Evolutionary conservation across 2,329 filamentous ascomycete species (phyloP), one percentile per base, ranked within the genome.

Genomic region (Talaromyces amestolkiae): DNA sequence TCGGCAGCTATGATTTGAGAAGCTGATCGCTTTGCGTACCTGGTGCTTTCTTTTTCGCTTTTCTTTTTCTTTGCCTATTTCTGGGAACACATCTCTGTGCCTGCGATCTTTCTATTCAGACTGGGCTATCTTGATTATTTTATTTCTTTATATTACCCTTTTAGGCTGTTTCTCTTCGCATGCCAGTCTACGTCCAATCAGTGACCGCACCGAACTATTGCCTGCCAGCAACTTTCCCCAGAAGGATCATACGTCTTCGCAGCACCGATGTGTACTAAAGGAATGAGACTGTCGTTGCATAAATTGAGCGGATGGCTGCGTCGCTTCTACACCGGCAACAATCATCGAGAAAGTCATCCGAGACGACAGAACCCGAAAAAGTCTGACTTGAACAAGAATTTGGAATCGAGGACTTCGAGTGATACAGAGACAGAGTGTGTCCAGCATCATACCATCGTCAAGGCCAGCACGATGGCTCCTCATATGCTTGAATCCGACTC

Each of bases 261-360:
- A 33, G 39, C 49, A 45, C 47, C 43, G 15, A 63, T 64, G 65
- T 63, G 41, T 31, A 60, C 45, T 47, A 56, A 35, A 22, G 56
- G 39, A 37, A 61, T 64, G 61, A 19, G 19, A 31, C 35, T 49
- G 43, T 41, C 65, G 49, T 49, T 66, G 41, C 47, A 49, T 47
- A 60, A 61, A 64, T 64, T 61, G 37, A 39, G 56, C 39, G 41
- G 10, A 33, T 66, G 59, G 64, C 54, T 66, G 10, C 64, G 59
- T 63, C 59, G 59, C 15, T 19, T 62, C 43, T 61, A 39, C 41
- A 47, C 59, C 37, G 15, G 51, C 43, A 37, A 59, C 37, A 6
- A 33, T 27, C 19, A 13, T 43, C 43, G 49, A 35, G 31, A 45
- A 35, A 33, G 33, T 27, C 53, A 41, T 11, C 19, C 47, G 22